Percentiles rank a stretch among this genome's conserved stretches.
Evolutionary conservation across 352 stramenopile species (phyloP).

Genomic region (Globisporangium acanthophoron): DNA sequence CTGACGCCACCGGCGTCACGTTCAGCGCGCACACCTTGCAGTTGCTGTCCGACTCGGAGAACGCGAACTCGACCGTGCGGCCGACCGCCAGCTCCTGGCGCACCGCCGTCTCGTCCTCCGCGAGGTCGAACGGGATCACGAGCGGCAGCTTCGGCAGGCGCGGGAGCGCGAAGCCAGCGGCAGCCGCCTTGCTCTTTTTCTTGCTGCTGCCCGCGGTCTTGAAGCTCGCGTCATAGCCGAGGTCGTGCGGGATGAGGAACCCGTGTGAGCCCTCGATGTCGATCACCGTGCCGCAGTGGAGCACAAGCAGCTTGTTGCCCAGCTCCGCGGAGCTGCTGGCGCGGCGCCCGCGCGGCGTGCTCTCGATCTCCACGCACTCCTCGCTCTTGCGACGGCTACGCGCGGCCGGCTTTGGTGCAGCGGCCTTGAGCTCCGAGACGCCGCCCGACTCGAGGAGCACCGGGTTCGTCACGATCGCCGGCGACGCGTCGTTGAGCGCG

Average conservation of each 20-base stretch:
- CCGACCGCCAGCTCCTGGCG: slow-evolving; percentile 53
- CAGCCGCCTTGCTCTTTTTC: slow-evolving; percentile 10
- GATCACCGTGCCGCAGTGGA: slow-evolving; percentile 76
- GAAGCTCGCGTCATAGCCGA: slow-evolving; percentile 23
- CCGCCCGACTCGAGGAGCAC: slow-evolving; percentile 12
- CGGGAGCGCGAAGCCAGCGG: background rate
- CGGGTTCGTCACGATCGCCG: slow-evolving; percentile 22
- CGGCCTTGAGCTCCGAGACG: slow-evolving; percentile 8
- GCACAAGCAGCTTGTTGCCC: slow-evolving; percentile 51
- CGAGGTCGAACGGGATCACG: slow-evolving; percentile 65
- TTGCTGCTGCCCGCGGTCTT: slow-evolving; percentile 9
- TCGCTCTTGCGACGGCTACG: slow-evolving; percentile 12
- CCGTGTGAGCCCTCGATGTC: slow-evolving; percentile 68
- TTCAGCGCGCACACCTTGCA: slow-evolving; percentile 37
- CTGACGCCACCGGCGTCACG: slow-evolving; percentile 53
- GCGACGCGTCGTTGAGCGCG: slow-evolving; percentile 39
- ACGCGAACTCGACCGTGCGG: slow-evolving; percentile 68
- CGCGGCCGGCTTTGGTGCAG: slow-evolving; percentile 1
- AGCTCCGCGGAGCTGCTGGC: slow-evolving; percentile 24
- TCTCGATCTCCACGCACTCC: slow-evolving; percentile 15
- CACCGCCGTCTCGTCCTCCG: slow-evolving; percentile 29
- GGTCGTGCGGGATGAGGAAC: slow-evolving; percentile 72
- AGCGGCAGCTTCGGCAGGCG: slow-evolving; percentile 48
- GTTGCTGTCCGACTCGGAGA: slow-evolving; percentile 21
- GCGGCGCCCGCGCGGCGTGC: slow-evolving; percentile 10